phyloP scores from a whole-genome alignment of 805 yeast genomes.

The Spathaspora girioi region DNA sequence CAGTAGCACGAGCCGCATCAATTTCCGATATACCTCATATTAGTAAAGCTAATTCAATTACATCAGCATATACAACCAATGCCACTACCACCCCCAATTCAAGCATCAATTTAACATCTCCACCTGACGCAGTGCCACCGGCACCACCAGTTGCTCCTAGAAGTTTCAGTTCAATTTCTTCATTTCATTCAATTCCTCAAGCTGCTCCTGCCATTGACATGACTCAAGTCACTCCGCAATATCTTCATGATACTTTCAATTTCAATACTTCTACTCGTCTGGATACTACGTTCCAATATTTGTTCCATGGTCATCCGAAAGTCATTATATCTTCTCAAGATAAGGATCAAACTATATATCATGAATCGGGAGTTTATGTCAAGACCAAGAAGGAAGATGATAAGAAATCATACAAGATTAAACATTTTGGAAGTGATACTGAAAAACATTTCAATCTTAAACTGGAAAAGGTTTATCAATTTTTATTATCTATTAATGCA shows the following conservation, averaged over 20 bases:
- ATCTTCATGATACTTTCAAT: slow-evolving; percentile 17
- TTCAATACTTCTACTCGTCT: slow-evolving; percentile 22
- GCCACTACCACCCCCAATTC: neutral
- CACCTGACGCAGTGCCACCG: neutral
- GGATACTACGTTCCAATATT: slow-evolving; percentile 18
- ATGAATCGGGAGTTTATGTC: slow-evolving; percentile 22
- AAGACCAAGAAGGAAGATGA: slow-evolving; percentile 8
- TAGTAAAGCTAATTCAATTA: neutral
- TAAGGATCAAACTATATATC: slow-evolving; percentile 19
- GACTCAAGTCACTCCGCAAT: slow-evolving; percentile 15
- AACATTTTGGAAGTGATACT: slow-evolving; percentile 4
- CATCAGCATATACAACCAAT: neutral
- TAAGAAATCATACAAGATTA: slow-evolving; percentile 5
- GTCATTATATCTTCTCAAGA: slow-evolving; percentile 17
- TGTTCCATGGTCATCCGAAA: slow-evolving; percentile 23
- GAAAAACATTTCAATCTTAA: slow-evolving; percentile 13
- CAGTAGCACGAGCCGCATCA: neutral
- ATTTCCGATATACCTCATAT: neutral
- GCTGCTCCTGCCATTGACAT: slow-evolving; percentile 1
- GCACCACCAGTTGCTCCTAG: neutral
- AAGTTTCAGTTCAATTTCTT: neutral
- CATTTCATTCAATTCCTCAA: neutral
- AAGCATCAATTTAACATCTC: neutral
- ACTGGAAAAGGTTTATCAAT: slow-evolving; percentile 12
- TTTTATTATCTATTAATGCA: slow-evolving; percentile 23